phyloP scores from a whole-genome alignment of 2,329 filamentous ascomycete genomes.

The Arthrobotrys musiformis region DNA sequence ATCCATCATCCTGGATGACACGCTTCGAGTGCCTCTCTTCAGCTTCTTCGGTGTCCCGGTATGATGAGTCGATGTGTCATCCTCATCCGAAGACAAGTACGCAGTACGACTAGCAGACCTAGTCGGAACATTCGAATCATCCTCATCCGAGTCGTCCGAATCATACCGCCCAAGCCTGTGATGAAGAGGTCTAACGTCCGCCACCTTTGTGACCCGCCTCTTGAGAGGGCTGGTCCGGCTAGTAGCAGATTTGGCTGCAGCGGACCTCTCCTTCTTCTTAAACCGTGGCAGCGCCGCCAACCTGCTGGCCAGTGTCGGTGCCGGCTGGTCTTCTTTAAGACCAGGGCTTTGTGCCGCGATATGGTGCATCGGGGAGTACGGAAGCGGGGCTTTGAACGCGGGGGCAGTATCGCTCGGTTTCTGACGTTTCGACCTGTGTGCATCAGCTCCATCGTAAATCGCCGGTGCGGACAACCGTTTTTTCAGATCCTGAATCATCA shows the following conservation, averaged over 20 bases:
- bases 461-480: slow-evolving; percentile 84
- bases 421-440: slow-evolving; percentile 80
- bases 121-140: slow-evolving; percentile 63
- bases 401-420: slow-evolving; percentile 80
- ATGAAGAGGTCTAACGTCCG: slow-evolving; percentile 80
- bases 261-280: slow-evolving; percentile 71
- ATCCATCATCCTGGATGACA: slow-evolving; percentile 78
- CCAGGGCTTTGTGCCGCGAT: slow-evolving; percentile 72
- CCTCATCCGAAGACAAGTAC: slow-evolving; percentile 50
- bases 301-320: slow-evolving; percentile 67
- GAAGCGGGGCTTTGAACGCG: slow-evolving; percentile 67
- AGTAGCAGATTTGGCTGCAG: slow-evolving; percentile 73
- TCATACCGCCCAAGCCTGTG: slow-evolving; percentile 79
- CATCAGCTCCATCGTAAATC: slow-evolving; percentile 83
- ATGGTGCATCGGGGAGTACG: slow-evolving; percentile 70
- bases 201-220: slow-evolving; percentile 70
- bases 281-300: slow-evolving; percentile 78
- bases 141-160: slow-evolving; percentile 74
- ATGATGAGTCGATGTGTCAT: slow-evolving; percentile 21
- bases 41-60: slow-evolving; percentile 67
- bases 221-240: slow-evolving; percentile 32
- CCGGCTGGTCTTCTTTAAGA: slow-evolving; percentile 71
- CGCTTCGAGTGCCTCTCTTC: slow-evolving; percentile 87
- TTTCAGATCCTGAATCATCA: slow-evolving; percentile 87
- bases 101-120: slow-evolving; percentile 34